A percentile compares a stretch with the other conserved stretches of the same genome.
Conservation (phyloP, 2,329 filamentous ascomycete genomes). For the Aspergillus felis region DNA sequence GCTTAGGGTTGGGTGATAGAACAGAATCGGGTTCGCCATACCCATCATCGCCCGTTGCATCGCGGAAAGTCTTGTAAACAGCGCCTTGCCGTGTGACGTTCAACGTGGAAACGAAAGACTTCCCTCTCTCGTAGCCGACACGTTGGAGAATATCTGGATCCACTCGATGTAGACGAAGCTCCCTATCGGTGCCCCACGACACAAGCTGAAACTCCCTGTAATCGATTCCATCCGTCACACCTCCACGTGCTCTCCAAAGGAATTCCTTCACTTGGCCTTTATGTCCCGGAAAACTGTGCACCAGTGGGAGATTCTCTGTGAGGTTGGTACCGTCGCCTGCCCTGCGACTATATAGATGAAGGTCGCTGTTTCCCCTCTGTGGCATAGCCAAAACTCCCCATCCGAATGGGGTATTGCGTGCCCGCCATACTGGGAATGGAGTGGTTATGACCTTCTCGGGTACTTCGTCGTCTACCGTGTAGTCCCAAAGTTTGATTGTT, state of each 20-base stretch:
- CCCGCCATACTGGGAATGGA: slow-evolving; percentile 84
- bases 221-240: slow-evolving; percentile 65
- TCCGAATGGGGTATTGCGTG: slow-evolving; percentile 86
- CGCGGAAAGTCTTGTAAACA: slow-evolving; percentile 77
- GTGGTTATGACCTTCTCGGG: slow-evolving; percentile 77
- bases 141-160: slow-evolving; percentile 60
- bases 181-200: slow-evolving; percentile 85
- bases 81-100: slow-evolving; percentile 79
- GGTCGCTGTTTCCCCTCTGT: slow-evolving; percentile 76
- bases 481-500: slow-evolving; percentile 93
- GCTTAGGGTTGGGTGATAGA: slow-evolving; percentile 13
- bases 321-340: slow-evolving; percentile 36
- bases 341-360: slow-evolving; percentile 77
- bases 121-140: slow-evolving; percentile 71
- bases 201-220: slow-evolving; percentile 88
- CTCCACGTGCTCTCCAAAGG: slow-evolving; percentile 77
- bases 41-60: slow-evolving; percentile 58
- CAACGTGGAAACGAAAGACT: slow-evolving; percentile 59
- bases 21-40: slow-evolving; percentile 49
- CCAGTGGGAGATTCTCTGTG: slow-evolving; percentile 38
- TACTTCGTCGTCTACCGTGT: slow-evolving; percentile 57
- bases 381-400: slow-evolving; percentile 85
- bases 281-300: slow-evolving; percentile 53
- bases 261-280: slow-evolving; percentile 79
- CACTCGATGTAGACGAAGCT: slow-evolving; percentile 73